These are phyloP conservation scores for Tolypocladium paradoxum DNA, from an alignment of 2,329 filamentous ascomycete species.

Conservation along the genomic window DNA sequence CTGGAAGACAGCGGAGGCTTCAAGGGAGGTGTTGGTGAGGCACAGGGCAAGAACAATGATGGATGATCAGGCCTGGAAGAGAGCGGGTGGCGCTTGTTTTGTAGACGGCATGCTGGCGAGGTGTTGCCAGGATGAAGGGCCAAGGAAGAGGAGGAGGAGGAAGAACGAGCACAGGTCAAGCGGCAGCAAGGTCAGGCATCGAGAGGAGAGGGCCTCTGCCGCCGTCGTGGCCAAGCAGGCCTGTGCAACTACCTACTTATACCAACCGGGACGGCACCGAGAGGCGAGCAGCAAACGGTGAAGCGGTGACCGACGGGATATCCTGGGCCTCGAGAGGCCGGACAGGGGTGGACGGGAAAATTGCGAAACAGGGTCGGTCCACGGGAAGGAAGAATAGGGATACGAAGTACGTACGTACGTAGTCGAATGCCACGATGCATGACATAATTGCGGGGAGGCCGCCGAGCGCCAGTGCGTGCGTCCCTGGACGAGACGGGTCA, in stretches of 20 bases:
- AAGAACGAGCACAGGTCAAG: neutral
- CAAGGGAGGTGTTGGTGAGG: neutral
- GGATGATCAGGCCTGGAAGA: neutral
- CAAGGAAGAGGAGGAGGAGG: slow-evolving; percentile 4
- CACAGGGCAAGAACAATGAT: neutral
- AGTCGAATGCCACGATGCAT: slow-evolving; percentile 27
- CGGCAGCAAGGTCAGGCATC: slow-evolving; percentile 14
- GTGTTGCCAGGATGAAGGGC: slow-evolving; percentile 6
- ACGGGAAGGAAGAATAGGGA: neutral
- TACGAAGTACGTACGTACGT: slow-evolving; percentile 11
- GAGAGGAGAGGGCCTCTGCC: slow-evolving; percentile 4
- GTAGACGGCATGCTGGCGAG: slow-evolving; percentile 8
- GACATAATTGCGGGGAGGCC: slow-evolving; percentile 33
- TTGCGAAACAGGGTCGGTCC: neutral
- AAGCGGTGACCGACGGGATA: neutral
- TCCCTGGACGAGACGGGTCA: neutral
- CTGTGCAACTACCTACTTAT: slow-evolving; percentile 16
- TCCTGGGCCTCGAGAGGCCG: neutral
- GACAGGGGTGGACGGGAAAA: neutral
- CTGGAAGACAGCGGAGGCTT: neutral
- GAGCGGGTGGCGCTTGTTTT: slow-evolving; percentile 1
- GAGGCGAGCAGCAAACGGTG: neutral
- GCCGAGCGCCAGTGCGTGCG: neutral
- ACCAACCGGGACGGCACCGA: neutral
- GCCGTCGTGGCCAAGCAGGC: slow-evolving; percentile 12